A percentile compares a stretch with the other conserved stretches of the same genome.
Conservation (phyloP, 2,329 filamentous ascomycete species). For the Phialemoniopsis sp. region DNA sequence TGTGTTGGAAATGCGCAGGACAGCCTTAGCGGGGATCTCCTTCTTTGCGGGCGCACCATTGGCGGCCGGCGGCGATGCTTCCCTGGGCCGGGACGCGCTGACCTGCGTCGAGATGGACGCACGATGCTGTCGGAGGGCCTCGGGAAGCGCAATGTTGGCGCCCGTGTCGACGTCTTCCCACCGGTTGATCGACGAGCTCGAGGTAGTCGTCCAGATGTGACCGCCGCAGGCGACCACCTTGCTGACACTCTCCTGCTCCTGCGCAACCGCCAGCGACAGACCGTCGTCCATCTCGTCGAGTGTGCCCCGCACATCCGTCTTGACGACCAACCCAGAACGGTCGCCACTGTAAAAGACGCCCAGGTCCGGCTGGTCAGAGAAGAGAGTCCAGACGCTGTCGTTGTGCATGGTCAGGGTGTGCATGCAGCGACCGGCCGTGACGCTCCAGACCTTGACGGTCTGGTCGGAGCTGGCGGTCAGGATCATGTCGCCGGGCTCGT, state of each 20-base stretch:
- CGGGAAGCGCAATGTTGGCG: conserved; percentile 63
- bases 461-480: conserved; percentile 94
- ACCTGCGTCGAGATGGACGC: conserved; percentile 39
- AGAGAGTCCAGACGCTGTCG: conserved; percentile 94
- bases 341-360: conserved; percentile 94
- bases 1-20: conserved; percentile 81
- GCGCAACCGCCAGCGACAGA: conserved; percentile 81
- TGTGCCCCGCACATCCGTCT: conserved; percentile 80
- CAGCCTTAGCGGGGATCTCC: conserved; percentile 71
- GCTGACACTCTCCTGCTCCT: conserved; percentile 81
- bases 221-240: conserved; percentile 66
- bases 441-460: conserved; percentile 97
- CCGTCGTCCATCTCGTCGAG: conserved; percentile 79
- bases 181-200: conserved; percentile 85
- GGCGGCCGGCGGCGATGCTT: conserved; percentile 16
- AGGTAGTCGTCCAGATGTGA: conserved; percentile 86
- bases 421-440: conserved; percentile 93
- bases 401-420: conserved; percentile 99
- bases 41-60: conserved; percentile 31
- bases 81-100: conserved; percentile 27
- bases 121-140: conserved; percentile 44
- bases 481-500: conserved; percentile 82
- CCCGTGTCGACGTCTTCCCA: conserved; percentile 85
- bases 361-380: conserved; percentile 80
- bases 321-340: conserved; percentile 87